Evolutionary conservation across 2,329 filamentous ascomycete species (phyloP), one percentile per base, ranked within the genome.

Genomic region (Bipolaris oryzae): DNA sequence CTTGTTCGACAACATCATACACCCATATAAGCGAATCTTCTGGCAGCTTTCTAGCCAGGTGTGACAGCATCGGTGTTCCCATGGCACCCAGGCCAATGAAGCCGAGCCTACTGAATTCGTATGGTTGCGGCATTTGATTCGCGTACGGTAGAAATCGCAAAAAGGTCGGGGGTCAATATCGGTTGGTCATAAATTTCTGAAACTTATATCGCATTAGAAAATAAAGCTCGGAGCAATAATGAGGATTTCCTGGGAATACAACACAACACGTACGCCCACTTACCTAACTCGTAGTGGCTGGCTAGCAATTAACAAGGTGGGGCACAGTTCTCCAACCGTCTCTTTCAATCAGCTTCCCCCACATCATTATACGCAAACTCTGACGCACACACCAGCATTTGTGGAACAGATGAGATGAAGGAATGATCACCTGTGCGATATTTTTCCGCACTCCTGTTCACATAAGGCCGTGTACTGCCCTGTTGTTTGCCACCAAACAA

Each of bases 51-150:
- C 77, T 76, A 9, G 79, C 77, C 21, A 85, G 73, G 65, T 84
- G 81, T 18, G 68, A 70, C 4, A 79, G 76, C 82, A 85, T 85
- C 10, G 82, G 82, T 50, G 75, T 76, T 0, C 83, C 83, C 83
- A 85, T 85, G 10, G 79, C 77, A n/a, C 83, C 83, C 1, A 85
- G 76, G 61, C 83, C 82, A 43, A 85, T 79, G 71, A 84, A 85
- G 42, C 81, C 80, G 20, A 82, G 42, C 3, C 53, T 72, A n/a
- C 60, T 61, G 56, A 73, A 73, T 0, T 66, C 42, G 25, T 51
- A 33, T 15, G 57, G 45, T 39, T 64, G 55, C 18, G 57, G 42
- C 73, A 75, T 74, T 9, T 42, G 46, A 38, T 31, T 34, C n/a
- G 45, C 1, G 34, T 37, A 23, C 35, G 37, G 16, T 4, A 18